phyloP scores from a whole-genome alignment of 805 yeast species.

The Starmerella apis region DNA sequence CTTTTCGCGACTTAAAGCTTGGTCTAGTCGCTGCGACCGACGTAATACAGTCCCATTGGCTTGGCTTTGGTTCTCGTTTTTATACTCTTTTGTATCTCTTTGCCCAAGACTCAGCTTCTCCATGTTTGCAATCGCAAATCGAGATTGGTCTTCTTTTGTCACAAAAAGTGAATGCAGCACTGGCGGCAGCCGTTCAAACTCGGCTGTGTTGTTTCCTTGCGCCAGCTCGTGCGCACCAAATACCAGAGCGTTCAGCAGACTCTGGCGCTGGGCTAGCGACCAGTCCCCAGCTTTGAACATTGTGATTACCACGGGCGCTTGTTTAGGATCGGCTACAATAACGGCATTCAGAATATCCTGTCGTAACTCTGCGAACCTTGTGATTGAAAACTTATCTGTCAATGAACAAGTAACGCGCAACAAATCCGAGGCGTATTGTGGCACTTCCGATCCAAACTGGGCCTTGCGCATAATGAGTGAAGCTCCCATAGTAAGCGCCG shows the following conservation, averaged over 20 bases:
- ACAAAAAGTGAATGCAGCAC: conserved; percentile 39
- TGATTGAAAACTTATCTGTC: conserved; percentile 46
- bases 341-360: conserved; percentile 58
- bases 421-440: conserved; percentile 47
- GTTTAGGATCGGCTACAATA: conserved; percentile 44
- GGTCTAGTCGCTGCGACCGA: conserved; percentile 4
- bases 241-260: conserved; percentile 56
- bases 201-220: conserved; percentile 47
- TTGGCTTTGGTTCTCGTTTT: neutral
- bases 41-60: conserved; percentile 3
- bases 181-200: conserved; percentile 39
- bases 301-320: conserved; percentile 34
- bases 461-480: conserved; percentile 57
- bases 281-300: conserved; percentile 61
- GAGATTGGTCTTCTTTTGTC: conserved; percentile 12
- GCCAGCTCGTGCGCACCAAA: conserved; percentile 63
- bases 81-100: too few species aligned
- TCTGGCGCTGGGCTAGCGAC: conserved; percentile 67
- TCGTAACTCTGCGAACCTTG: conserved; percentile 52
- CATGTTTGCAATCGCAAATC: conserved; percentile 3
- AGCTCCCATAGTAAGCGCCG: conserved; percentile 45
- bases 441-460: conserved; percentile 49
- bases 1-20: neutral
- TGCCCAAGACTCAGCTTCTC: neutral
- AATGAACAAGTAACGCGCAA: conserved; percentile 44